phyloP scores from a whole-genome alignment of 495 filamentous ascomycete genomes.

The Penicillium dipodomyicola region DNA sequence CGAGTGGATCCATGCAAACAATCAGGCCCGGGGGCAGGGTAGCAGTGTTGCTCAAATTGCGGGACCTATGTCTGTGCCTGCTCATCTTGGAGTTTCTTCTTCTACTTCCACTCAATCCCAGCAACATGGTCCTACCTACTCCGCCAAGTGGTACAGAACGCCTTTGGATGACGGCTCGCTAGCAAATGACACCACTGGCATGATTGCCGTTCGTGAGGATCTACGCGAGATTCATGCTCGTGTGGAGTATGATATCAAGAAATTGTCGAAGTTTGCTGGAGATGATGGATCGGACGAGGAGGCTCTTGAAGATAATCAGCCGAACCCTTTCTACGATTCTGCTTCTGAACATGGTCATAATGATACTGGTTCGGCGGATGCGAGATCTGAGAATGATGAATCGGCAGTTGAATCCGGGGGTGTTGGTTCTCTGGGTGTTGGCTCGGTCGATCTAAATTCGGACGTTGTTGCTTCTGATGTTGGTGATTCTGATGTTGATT shows the following conservation, averaged over 20 bases:
- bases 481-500: background rate
- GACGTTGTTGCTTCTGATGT: background rate
- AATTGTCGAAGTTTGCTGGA: background rate
- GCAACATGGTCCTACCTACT: background rate
- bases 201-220: background rate
- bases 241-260: background rate
- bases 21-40: too few relatives aligned
- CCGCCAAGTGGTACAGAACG: background rate
- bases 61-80: background rate
- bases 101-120: background rate
- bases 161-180: background rate
- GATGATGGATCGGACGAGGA: background rate
- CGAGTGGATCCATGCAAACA: too few relatives aligned
- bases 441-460: background rate
- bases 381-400: background rate
- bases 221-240: background rate
- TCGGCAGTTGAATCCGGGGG: background rate
- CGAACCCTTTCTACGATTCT: background rate
- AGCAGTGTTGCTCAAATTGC: background rate
- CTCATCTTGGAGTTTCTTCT: background rate
- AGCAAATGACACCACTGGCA: background rate
- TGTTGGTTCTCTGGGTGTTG: background rate
- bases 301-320: background rate
- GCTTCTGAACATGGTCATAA: background rate
- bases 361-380: background rate